Evolutionary conservation across 2,329 filamentous ascomycete species (phyloP), one percentile per base, ranked within the genome.

Genomic region (Fusarium irregulare): DNA sequence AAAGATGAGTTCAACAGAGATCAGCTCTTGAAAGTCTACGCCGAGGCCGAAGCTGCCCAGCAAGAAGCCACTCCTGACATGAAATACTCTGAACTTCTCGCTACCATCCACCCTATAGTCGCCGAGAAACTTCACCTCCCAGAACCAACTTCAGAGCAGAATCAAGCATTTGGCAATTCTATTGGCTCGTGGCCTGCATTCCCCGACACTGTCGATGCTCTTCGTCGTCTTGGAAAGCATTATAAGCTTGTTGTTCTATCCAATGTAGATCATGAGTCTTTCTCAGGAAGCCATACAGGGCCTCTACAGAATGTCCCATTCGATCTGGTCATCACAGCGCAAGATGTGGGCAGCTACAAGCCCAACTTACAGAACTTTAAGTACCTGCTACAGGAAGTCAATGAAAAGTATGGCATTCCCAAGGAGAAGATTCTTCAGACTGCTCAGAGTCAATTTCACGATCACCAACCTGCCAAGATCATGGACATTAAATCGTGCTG

Each of bases 281-380:
- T 90, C 70, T 72, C 78, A 0, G 55, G 57, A 16, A 83, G 79
- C 3, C 81, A 84, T 16, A 75, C 79, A 2, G 83, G 85, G 0
- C 83, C 85, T 0, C 77, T 90, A 3, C 72, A 82, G 40, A 83
- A 82, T 2, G 80, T 86, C 25, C 71, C 81, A 2, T 85, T 93
- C 73, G 89, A 91, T 71, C 82, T 86, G 5, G 80, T 92, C 40
- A 85, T 91, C 74, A 93, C 90, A 0, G 92, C 91, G 0, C 83
- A 93, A 76, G 89, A 92, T 42, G 86, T 93, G 28, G 91, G 91
- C 0, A 86, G 84, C 16, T 93, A 93, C 76, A 94, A 93, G 79
- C 92, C 92, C 0, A 84, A 89, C 70, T 73, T 81, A 30, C 80
- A 81, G 54, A 93, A 93, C 68, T 93, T 93, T 62, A 83, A 88